These are phyloP conservation scores for Hericium coralloides DNA, from an alignment of 768 basidiomycete genomes.

Conservation along the genomic window DNA sequence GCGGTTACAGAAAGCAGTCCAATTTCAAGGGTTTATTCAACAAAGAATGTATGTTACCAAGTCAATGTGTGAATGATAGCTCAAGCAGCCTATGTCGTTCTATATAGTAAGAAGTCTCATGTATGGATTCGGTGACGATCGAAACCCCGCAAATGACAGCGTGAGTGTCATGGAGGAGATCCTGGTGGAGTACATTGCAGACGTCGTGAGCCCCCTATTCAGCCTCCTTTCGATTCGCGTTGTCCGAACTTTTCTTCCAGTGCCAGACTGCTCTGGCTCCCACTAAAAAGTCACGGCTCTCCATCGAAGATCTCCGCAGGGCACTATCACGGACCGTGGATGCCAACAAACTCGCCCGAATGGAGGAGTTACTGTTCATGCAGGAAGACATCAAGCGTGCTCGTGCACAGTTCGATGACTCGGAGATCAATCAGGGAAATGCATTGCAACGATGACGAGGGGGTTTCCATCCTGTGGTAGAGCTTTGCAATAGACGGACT, in stretches of 20 bases:
- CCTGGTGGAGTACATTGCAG: constrained; percentile 81
- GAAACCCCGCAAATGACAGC: constrained; percentile 79
- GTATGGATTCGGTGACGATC: constrained; percentile 93
- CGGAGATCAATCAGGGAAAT: constrained; percentile 37
- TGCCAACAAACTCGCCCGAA: constrained; percentile 82
- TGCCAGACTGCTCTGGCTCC: constrained; percentile 67
- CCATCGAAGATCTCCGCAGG: constrained; percentile 79
- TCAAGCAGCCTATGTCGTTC: background rate
- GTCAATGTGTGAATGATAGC: background rate
- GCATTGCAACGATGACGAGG: constrained; percentile 30
- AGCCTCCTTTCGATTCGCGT: constrained; percentile 2
- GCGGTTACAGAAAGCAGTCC: constrained; percentile 53
- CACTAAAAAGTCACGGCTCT: constrained; percentile 63
- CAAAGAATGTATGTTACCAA: constrained; percentile 59
- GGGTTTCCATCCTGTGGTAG: background rate
- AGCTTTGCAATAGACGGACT: background rate
- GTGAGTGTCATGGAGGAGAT: constrained; percentile 94
- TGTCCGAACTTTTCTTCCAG: constrained; percentile 27
- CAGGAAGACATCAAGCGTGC: constrained; percentile 91
- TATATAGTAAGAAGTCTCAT: constrained; percentile 68
- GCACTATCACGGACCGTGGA: constrained; percentile 80
- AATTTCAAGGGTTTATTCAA: constrained; percentile 69
- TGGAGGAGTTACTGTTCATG: constrained; percentile 91
- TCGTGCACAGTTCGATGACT: constrained; percentile 64
- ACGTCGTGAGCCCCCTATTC: constrained; percentile 54